These are phyloP conservation scores for Plasmodiophora brassicae DNA, from an alignment of 208 protist species.

Conservation along the genomic window DNA sequence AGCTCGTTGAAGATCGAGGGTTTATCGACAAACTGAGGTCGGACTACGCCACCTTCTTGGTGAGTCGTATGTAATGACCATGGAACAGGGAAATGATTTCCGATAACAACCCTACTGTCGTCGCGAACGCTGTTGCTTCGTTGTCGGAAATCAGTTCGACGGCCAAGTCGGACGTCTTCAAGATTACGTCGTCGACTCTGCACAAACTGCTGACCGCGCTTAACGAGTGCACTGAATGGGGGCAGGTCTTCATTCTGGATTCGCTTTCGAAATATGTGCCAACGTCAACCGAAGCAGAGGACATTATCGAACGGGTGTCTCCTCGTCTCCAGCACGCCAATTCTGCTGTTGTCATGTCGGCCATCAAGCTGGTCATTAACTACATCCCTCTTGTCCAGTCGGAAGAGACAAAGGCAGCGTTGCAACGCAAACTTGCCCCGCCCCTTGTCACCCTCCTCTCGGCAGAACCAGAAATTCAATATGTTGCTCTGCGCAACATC, in stretches of 20 bases:
- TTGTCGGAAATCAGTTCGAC: conserved; percentile 83
- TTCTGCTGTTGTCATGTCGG: conserved; percentile 91
- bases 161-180: conserved; percentile 56
- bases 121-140: conserved; percentile 86
- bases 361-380: conserved; percentile 84
- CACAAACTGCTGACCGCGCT: conserved; percentile 87
- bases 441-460: conserved; percentile 77
- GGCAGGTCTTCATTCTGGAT: conserved; percentile 95
- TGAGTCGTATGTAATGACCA: not conserved
- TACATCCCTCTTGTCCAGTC: conserved; percentile 66
- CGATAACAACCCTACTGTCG: conserved; percentile 91
- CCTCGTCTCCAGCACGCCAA: conserved; percentile 93
- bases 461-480: conserved; percentile 90
- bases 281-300: conserved; percentile 67
- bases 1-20: conserved; percentile 73
- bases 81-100: conserved; percentile 69
- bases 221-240: conserved; percentile 93
- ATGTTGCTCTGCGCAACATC: conserved; percentile 96
- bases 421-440: conserved; percentile 83
- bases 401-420: conserved; percentile 54
- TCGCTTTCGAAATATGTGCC: conserved; percentile 67
- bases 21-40: conserved; percentile 63
- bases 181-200: conserved; percentile 71
- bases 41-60: not conserved
- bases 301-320: conserved; percentile 83